A percentile compares a stretch with the other conserved stretches of the same genome.
Conservation (phyloP, 495 filamentous ascomycete genomes). For the Neurospora sp. region DNA sequence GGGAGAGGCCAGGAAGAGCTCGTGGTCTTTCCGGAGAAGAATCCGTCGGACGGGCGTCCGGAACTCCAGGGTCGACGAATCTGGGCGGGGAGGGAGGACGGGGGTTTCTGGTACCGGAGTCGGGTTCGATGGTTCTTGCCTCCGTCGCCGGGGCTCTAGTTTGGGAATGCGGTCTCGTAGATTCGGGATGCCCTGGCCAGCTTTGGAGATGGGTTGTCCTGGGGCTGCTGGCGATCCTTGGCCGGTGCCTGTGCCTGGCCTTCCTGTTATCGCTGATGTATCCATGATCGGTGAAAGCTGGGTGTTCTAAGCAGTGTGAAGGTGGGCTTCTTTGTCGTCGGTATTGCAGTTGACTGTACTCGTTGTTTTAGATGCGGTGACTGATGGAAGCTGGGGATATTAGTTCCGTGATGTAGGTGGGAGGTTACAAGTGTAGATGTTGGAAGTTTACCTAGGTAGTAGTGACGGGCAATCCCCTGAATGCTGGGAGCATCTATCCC, state of each 20-base stretch:
- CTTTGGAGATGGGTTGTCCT: not conserved
- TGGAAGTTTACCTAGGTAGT: not conserved
- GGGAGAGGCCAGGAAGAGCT: slow-evolving; percentile 66
- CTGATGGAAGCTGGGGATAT: not conserved
- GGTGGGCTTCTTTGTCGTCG: not conserved
- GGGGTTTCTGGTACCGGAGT: slow-evolving; percentile 65
- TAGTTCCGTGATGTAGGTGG: not conserved
- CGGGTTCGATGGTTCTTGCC: slow-evolving; percentile 42
- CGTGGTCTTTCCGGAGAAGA: slow-evolving; percentile 67
- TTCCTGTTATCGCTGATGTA: slow-evolving; percentile 9
- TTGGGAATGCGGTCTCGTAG: slow-evolving; percentile 56
- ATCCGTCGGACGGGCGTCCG: slow-evolving; percentile 63
- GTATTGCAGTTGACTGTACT: not conserved
- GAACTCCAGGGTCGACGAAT: slow-evolving; percentile 53
- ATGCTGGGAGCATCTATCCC: not conserved
- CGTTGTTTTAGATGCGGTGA: slow-evolving; percentile 3
- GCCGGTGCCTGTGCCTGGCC: not conserved
- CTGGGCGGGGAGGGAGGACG: slow-evolving; percentile 56
- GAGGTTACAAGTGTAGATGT: not conserved
- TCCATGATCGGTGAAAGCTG: slow-evolving; percentile 10
- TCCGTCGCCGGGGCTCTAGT: slow-evolving; percentile 52
- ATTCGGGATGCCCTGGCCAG: slow-evolving; percentile 36
- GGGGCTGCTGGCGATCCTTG: slow-evolving; percentile 1
- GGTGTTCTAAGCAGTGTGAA: not conserved
- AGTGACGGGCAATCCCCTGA: not conserved